Percentiles rank a stretch among this genome's conserved stretches.
phyloP scores from a whole-genome alignment of 2,329 filamentous ascomycete species.

The Trichoderma sp. region DNA sequence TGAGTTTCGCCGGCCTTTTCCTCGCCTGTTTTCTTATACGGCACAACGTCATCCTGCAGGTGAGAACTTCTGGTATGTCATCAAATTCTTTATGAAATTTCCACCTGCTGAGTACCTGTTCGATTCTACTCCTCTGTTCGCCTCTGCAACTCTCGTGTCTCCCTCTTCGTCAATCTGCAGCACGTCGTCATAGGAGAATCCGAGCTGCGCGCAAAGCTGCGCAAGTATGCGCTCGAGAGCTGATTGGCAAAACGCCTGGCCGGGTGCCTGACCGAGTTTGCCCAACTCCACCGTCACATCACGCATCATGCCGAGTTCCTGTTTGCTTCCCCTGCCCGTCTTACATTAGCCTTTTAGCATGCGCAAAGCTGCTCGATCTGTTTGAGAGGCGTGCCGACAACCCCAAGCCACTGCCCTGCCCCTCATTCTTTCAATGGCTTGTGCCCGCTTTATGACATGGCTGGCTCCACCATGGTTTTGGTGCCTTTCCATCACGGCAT shows the following conservation, averaged over 20 bases:
- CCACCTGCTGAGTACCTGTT: neutral
- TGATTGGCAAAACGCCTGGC: slow-evolving; percentile 22
- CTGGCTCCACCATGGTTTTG: slow-evolving; percentile 11
- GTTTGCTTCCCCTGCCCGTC: neutral
- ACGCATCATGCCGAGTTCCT: slow-evolving; percentile 14
- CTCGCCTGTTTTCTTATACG: neutral
- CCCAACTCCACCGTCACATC: slow-evolving; percentile 24
- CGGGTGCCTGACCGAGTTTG: slow-evolving; percentile 25
- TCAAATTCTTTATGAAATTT: neutral
- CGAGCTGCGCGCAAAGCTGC: slow-evolving; percentile 17
- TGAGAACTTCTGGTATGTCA: neutral
- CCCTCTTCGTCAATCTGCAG: neutral
- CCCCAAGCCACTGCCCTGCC: slow-evolving; percentile 2
- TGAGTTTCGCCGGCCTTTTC: neutral
- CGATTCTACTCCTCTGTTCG: neutral
- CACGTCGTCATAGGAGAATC: neutral
- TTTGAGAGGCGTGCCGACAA: neutral
- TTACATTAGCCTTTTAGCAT: neutral
- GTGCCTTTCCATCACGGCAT: slow-evolving; percentile 17
- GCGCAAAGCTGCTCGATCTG: neutral
- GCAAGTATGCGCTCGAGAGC: neutral
- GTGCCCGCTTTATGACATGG: slow-evolving; percentile 23
- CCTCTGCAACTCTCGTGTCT: neutral
- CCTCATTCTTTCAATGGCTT: slow-evolving; percentile 4
- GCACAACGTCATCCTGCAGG: neutral